Percentiles rank a stretch among this genome's conserved stretches.
phyloP scores from a whole-genome alignment of 176 grass and related monocot species.

The Miscanthus lutarioriparius region DNA sequence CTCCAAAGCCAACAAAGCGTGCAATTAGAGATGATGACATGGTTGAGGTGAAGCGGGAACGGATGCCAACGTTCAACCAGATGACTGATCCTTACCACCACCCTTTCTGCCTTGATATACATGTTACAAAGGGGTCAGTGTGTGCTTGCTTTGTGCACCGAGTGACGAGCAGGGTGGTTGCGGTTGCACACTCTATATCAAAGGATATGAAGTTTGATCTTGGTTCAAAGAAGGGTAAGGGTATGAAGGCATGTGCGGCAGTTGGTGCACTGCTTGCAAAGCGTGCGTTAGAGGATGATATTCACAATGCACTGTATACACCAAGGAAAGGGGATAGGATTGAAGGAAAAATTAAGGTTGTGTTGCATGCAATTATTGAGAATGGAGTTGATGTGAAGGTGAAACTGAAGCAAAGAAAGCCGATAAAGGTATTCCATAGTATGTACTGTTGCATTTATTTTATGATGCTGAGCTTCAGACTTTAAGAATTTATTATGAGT shows the following conservation, averaged over 20 bases:
- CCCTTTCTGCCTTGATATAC: slow-evolving; percentile 76
- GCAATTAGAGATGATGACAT: neutral
- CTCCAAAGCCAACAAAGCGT: neutral
- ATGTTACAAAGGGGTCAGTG: slow-evolving; percentile 72
- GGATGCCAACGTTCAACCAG: slow-evolving; percentile 62
- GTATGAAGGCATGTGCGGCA: slow-evolving; percentile 55
- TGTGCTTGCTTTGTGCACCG: slow-evolving; percentile 75
- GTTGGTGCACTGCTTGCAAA: slow-evolving; percentile 63
- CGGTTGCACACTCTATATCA: slow-evolving; percentile 71
- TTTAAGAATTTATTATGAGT: neutral
- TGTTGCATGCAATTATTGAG: slow-evolving; percentile 53
- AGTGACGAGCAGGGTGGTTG: slow-evolving; percentile 64
- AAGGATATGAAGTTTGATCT: slow-evolving; percentile 84
- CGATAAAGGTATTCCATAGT: slow-evolving; percentile 35
- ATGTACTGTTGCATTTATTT: neutral
- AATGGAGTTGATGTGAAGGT: slow-evolving; percentile 80
- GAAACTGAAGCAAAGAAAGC: slow-evolving; percentile 63
- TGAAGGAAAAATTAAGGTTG: slow-evolving; percentile 70
- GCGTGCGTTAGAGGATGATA: slow-evolving; percentile 70
- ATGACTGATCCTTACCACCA: slow-evolving; percentile 69
- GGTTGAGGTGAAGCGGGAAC: slow-evolving; percentile 46
- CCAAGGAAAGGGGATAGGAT: slow-evolving; percentile 75
- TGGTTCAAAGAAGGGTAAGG: slow-evolving; percentile 66
- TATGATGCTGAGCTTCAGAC: neutral
- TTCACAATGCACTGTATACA: slow-evolving; percentile 70